Conservation (phyloP, 2,329 filamentous ascomycete species). For the Beauveria sp. region DNA sequence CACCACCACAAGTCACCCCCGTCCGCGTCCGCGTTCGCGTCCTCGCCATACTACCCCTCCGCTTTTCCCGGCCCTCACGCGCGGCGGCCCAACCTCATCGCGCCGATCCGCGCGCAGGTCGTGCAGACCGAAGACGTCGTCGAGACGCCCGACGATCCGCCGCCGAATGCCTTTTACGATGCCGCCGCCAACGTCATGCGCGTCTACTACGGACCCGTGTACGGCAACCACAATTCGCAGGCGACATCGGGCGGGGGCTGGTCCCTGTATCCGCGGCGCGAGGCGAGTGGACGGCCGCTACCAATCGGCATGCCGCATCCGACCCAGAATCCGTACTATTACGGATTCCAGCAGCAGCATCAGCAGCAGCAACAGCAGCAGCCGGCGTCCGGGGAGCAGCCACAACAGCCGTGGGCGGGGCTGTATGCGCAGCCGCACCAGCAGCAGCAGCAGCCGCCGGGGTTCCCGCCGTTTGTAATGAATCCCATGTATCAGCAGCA, state of each 20-base stretch:
- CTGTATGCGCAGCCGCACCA: background rate
- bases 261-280: slow-evolving; percentile 38
- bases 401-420: no score
- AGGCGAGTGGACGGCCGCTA: slow-evolving; percentile 23
- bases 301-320: slow-evolving; percentile 38
- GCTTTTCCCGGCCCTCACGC: slow-evolving; percentile 23
- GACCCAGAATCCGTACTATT: slow-evolving; percentile 33
- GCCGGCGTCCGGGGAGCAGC: no score
- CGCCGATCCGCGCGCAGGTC: slow-evolving; percentile 40
- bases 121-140: slow-evolving; percentile 49
- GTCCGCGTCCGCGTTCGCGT: background rate
- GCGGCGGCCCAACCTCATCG: slow-evolving; percentile 36
- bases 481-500: slow-evolving; percentile 4
- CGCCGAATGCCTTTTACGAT: slow-evolving; percentile 54
- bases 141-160: slow-evolving; percentile 43
- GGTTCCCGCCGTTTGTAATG: slow-evolving; percentile 17
- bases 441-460: background rate
- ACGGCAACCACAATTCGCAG: slow-evolving; percentile 40
- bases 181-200: slow-evolving; percentile 42
- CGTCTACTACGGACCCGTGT: slow-evolving; percentile 49
- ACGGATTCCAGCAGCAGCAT: slow-evolving; percentile 26
- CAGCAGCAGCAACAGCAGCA: no score
- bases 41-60: slow-evolving; percentile 18
- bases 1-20: background rate
- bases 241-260: no score